Base-by-base conservation (phyloP, 2,329 filamentous ascomycete species). In the Ceratocystis smalleyi region DNA sequence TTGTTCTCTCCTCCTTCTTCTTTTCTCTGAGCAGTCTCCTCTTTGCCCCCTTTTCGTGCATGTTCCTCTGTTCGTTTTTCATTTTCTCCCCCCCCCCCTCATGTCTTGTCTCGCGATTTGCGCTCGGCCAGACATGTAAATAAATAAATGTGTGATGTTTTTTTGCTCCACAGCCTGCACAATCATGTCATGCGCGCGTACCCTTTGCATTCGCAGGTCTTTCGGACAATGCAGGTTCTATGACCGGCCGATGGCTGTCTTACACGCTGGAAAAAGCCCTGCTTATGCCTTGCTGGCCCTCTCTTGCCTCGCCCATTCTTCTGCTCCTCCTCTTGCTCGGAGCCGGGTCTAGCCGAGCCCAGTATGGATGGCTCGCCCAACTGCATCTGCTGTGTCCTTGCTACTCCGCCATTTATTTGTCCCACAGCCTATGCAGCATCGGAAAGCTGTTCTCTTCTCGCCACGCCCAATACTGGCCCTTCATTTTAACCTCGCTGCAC, bases 171-270 rank as follows among this genome's bases (percentile, higher is more conserved):
- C 8, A 51, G 47, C 47, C 47, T 51, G 47, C 47, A 51, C 47
- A 51, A 51, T 51, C 47, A 51, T 51, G 47, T 51, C 47, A 51
- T 51, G 47, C 47, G 47, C 47, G 47, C 47, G 47, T 15, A 51
- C 24, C 19, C 5, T 6, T 51, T 27, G 47, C 43, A 47, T 17
- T 47, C 10, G 43, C 47, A 51, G 47, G 47, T 51, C 47, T 24
- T 35, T 51, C 8, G 47, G 47, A 27, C 47, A 27, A 51, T 51
- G 47, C 47, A 51, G 47, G 47, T 51, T 51, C 47, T 24, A n/a
- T 24, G 19, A 15, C 47, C 47, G 47, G 7, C 22, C 47, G 19
- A 8, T 5, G 8, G 8, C 19, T 24, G 19, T 51, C 19, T 24
- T 12, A 22, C 19, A 15, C n/a, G 19, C 19, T 22, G 47, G 10